Evolutionary conservation across 192 early-diverging fungal genomes (phyloP), one percentile per base, ranked within the genome.

Genomic region (Diversispora epigaea): DNA sequence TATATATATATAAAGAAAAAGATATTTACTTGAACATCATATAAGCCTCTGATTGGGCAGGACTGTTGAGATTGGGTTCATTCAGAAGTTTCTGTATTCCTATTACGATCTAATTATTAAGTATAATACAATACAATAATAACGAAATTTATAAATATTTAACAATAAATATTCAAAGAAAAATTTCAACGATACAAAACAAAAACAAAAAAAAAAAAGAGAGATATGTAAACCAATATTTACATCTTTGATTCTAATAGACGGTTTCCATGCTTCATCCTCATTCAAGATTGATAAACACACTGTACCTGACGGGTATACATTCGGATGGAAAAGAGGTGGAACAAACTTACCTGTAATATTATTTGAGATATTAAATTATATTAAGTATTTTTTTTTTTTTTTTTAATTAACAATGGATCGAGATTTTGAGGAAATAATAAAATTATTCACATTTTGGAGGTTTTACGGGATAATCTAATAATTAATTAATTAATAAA

Each of bases 261-360:
- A 91, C 32, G 94, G 94, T 79, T 95, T 95, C 94, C 94, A 96
- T 45, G 84, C 96, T 73, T 98, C 91, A 17, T 98, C 95, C 58
- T 94, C 95, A 74, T 97, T 96, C 65, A 99, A 80, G 76, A 99
- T 99, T 1, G 95, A 96, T 56, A 99, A 83, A 71, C 97, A 99
- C 21, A 99, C 95, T 3, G 96, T 98, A 70, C 97, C 97, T 4
- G 94, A 96, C 19, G 97, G 97, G 76, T 97, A 99, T 22, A 99
- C 90, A 77, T 99, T 99, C 3, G 96, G 96, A 78, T 94, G 93
- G 82, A 94, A 94, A n/a, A 93, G 85, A 49, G 91, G 87, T 17
- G 89, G 91, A 11, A 80, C 86, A 66, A 93, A 94, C 81, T 92
- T 89, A 77, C 85, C 86, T 88, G 79, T 22, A 52, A 47, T 41